Base-by-base conservation (phyloP, 257 asterid genomes). In the Linderniella brevidens region DNA sequence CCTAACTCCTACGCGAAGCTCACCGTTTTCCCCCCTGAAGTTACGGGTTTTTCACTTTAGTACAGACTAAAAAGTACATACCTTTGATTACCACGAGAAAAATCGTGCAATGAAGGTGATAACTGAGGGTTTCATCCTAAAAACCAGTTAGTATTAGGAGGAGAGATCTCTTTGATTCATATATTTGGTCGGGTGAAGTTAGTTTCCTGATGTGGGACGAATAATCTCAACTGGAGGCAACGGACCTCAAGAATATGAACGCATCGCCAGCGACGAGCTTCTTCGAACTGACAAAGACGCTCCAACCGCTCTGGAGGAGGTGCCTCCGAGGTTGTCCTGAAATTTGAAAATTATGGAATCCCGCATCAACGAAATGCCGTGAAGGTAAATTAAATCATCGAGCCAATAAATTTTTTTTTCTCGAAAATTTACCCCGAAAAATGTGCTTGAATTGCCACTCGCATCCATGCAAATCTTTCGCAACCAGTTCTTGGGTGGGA, bases 261-360 rank as follows among this genome's bases (percentile, higher is more conserved):
- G 98, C 95, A 70, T 88, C 98, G 37, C 98, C 95, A 19, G 98
- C 95, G 45, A 84, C 98, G 55, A 88, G 95, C 68, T 95, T 84
- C 70, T 88, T 88, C n/a, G 98, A 80, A 56, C 98, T 80, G 53
- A 88, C 98, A 59, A 88, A 88, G 35, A 84, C 94, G 49, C 98
- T 88, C 98, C 98, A 88, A 55, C 98, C 98, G 50, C 98, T 88
- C 72, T 88, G 98, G 48, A 88, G 93, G 56, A 88, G 87, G 55
- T 88, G 98, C 48, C 98, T 66, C 56, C 95, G 73, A 1, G 98
- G 98, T 68, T 88, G 98, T 51, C 98, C 98, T 88, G 71, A 35
- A 55, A 62, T 41, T 53, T 52, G 29, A 41, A 19, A 19, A 56
- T 39, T 4, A 44, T 42, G 39, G 46, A 41, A 29, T 49, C 40